Conservation (phyloP, 257 asterid species). For the Lantana camara region DNA sequence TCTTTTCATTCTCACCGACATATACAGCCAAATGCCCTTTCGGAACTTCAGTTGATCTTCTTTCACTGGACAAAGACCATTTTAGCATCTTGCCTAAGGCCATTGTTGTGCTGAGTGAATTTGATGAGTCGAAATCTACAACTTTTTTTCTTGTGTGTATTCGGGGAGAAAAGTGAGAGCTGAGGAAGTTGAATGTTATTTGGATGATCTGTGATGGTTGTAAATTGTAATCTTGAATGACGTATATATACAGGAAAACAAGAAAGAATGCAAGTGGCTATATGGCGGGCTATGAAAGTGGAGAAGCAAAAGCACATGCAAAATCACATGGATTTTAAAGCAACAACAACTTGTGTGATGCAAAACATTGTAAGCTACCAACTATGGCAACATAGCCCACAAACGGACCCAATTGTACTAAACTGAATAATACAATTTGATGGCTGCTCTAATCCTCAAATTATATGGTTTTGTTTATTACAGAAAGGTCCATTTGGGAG, state of each 20-base stretch:
- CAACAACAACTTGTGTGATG: no score
- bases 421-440: neutral
- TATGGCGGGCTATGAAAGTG: neutral
- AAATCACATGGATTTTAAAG: neutral
- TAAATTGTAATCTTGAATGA: neutral
- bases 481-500: neutral
- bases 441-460: neutral
- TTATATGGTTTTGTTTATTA: neutral
- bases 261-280: neutral
- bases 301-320: neutral
- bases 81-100: conserved; percentile 39
- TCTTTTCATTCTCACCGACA: conserved; percentile 39
- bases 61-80: conserved; percentile 28
- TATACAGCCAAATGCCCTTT: conserved; percentile 47
- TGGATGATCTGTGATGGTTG: neutral
- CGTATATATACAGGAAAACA: neutral
- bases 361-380: no score
- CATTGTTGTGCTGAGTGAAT: neutral
- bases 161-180: neutral
- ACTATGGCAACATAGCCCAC: no score
- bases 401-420: no score
- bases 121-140: no score
- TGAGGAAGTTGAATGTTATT: no score
- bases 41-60: conserved; percentile 3
- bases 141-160: neutral